A percentile compares a stretch with the other conserved stretches of the same genome.
phyloP scores from a whole-genome alignment of 2,329 filamentous ascomycete genomes.

The Fusarium veterinarium region DNA sequence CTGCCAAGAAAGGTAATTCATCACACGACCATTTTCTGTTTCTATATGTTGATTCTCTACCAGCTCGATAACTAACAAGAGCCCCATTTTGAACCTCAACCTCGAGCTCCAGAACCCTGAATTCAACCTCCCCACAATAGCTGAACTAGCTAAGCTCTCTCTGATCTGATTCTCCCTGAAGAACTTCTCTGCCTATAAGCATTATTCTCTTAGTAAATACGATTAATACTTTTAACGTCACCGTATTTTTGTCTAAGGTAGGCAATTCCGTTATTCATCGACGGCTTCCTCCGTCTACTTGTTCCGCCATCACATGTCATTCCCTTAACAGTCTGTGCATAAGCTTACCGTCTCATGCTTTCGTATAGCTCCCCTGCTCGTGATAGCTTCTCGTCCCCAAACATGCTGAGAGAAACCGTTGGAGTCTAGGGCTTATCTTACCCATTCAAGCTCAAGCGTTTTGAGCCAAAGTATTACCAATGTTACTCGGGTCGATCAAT shows the following conservation, averaged over 20 bases:
- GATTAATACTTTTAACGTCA: not conserved
- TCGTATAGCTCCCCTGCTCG: not conserved
- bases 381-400: constrained; percentile 28
- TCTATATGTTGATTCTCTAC: not conserved
- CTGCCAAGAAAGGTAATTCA: constrained; percentile 20
- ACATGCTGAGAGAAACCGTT: constrained; percentile 1
- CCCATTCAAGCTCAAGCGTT: not conserved
- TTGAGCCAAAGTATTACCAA: not conserved
- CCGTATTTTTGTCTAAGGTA: not conserved
- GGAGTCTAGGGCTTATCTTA: not conserved
- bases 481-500: not conserved
- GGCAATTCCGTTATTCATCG: not conserved
- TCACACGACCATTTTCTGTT: constrained; percentile 19
- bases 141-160: constrained; percentile 6
- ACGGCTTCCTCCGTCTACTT: not conserved
- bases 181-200: not conserved
- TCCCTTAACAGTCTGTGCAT: constrained; percentile 1
- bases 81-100: constrained; percentile 9
- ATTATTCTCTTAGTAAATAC: not conserved
- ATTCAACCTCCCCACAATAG: constrained; percentile 25
- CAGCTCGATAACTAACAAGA: not conserved
- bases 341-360: not conserved
- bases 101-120: constrained; percentile 30
- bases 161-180: not conserved
- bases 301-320: constrained; percentile 24